Percentiles rank a stretch among this genome's conserved stretches.
These are phyloP conservation scores for Haplosporangium gracile DNA, from an alignment of 192 early-diverging fungal species.

Conservation along the genomic window DNA sequence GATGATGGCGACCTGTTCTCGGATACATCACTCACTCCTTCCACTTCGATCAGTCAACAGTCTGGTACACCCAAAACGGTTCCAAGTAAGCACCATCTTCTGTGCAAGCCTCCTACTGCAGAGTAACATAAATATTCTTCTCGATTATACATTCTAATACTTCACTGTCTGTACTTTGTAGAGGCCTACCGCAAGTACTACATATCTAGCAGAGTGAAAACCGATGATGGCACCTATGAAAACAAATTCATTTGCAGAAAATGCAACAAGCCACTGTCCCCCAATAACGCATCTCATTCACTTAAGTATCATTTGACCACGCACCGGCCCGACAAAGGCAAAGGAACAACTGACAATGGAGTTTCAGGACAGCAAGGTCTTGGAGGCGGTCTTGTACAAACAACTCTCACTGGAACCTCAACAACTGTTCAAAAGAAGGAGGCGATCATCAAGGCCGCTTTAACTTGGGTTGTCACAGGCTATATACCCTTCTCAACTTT, in stretches of 20 bases:
- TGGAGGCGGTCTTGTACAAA: slow-evolving; percentile 9
- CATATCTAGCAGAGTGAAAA: background rate
- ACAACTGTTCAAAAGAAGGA: background rate
- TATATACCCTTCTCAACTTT: slow-evolving; percentile 11
- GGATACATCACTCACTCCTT: slow-evolving; percentile 5
- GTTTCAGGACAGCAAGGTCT: background rate
- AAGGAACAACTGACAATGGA: background rate
- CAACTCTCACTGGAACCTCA: slow-evolving; percentile 3
- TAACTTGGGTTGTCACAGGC: background rate
- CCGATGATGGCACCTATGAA: background rate
- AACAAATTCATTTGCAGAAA: background rate
- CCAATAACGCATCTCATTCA: background rate
- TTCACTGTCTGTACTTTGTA: background rate
- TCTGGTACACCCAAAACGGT: background rate
- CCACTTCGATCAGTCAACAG: slow-evolving; percentile 3
- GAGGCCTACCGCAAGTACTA: background rate
- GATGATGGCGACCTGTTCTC: background rate
- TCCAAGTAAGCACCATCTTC: slow-evolving; percentile 6
- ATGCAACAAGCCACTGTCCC: background rate
- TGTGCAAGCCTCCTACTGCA: background rate
- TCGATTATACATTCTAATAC: slow-evolving; percentile 1
- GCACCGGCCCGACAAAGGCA: background rate
- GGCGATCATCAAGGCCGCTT: slow-evolving; percentile 1
- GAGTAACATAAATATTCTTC: background rate
- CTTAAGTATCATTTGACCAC: background rate